Conservation (phyloP, 805 yeast species). For the Metschnikowia lachancei region DNA sequence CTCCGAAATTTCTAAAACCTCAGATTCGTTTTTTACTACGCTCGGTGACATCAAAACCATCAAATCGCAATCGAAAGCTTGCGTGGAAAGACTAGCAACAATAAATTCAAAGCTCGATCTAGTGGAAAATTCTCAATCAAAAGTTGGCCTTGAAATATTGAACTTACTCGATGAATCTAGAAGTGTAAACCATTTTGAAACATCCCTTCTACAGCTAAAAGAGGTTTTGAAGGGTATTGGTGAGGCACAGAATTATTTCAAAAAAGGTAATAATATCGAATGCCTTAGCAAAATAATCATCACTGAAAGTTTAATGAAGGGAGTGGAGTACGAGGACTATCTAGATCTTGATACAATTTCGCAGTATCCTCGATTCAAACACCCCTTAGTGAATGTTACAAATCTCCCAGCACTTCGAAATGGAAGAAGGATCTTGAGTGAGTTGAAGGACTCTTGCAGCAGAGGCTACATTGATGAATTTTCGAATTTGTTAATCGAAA, state of each 20-base stretch:
- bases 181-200: constrained; percentile 63
- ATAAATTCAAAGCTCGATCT: constrained; percentile 46
- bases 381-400: constrained; percentile 41
- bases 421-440: constrained; percentile 51
- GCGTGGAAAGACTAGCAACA: constrained; percentile 46
- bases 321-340: constrained; percentile 28
- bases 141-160: constrained; percentile 49
- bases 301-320: constrained; percentile 57
- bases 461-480: constrained; percentile 62
- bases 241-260: constrained; percentile 46
- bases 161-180: constrained; percentile 50
- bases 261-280: constrained; percentile 45
- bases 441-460: constrained; percentile 64
- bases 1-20: constrained; percentile 78
- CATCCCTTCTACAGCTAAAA: constrained; percentile 53
- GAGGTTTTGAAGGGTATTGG: constrained; percentile 29
- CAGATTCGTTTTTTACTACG: constrained; percentile 81
- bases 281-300: constrained; percentile 59
- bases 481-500: constrained; percentile 52
- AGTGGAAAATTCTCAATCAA: constrained; percentile 50
- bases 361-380: constrained; percentile 24
- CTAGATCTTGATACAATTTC: constrained; percentile 17
- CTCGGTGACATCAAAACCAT: constrained; percentile 73
- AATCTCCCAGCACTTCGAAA: constrained; percentile 49
- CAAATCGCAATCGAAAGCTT: constrained; percentile 49